These are phyloP conservation scores for Lachancea waltii DNA, from an alignment of 805 yeast species.

Conservation along the genomic window DNA sequence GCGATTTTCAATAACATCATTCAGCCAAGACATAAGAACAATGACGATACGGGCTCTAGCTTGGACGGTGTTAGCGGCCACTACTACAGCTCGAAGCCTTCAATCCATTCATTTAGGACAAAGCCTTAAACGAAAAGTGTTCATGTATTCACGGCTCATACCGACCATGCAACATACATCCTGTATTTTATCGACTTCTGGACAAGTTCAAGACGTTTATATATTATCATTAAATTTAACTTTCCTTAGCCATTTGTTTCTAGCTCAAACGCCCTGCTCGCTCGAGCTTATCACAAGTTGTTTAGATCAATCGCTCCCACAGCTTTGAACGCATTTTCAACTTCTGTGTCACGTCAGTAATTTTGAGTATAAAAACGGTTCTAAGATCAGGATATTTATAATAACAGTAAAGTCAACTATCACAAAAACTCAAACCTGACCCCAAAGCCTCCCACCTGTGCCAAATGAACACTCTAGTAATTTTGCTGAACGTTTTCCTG, in stretches of 20 bases:
- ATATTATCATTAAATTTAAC: background rate
- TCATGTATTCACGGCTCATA: background rate
- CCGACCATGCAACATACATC: too few species aligned
- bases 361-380: too few species aligned
- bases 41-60: constrained; percentile 73
- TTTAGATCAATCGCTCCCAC: too few species aligned
- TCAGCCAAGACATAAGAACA: constrained; percentile 78
- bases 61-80: constrained; percentile 31
- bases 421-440: too few species aligned
- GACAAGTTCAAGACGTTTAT: background rate
- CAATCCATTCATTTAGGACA: constrained; percentile 50
- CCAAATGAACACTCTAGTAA: constrained; percentile 1
- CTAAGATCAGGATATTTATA: too few species aligned
- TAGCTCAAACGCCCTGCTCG: too few species aligned
- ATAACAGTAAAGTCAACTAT: too few species aligned
- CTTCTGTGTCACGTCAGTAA: too few species aligned
- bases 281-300: too few species aligned
- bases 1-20: constrained; percentile 53
- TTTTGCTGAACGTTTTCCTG: constrained; percentile 3
- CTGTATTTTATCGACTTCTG: background rate
- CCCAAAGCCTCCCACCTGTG: background rate
- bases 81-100: constrained; percentile 46
- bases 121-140: constrained; percentile 30
- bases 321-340: too few species aligned
- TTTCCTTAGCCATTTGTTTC: background rate